A percentile compares a stretch with the other conserved stretches of the same genome.
These are phyloP conservation scores for Cryptosporidium viatorum DNA, from an alignment of 169 alveolate species.

Conservation along the genomic window DNA sequence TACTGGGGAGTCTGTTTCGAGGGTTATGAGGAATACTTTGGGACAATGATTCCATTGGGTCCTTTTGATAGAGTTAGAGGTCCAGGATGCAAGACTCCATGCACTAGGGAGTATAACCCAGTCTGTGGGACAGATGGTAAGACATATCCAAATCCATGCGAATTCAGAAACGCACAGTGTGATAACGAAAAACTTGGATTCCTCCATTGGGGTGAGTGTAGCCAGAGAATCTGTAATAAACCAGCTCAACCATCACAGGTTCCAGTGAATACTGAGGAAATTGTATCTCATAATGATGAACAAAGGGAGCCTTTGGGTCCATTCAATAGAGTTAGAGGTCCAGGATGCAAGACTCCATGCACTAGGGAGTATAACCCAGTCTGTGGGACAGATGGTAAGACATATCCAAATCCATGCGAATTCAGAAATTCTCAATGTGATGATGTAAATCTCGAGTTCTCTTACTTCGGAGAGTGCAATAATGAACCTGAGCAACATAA, in stretches of 20 bases:
- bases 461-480: slow-evolving; percentile 2
- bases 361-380: slow-evolving; percentile 29
- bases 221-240: too few species aligned
- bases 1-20: slow-evolving; percentile 47
- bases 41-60: slow-evolving; percentile 12
- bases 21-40: background rate
- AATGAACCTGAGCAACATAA: background rate
- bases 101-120: slow-evolving; percentile 37
- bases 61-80: slow-evolving; percentile 30
- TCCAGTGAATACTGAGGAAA: too few species aligned
- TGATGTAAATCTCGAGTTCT: background rate
- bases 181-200: background rate
- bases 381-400: slow-evolving; percentile 56
- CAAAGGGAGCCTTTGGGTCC: background rate
- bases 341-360: slow-evolving; percentile 34
- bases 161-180: slow-evolving; percentile 39
- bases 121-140: slow-evolving; percentile 8
- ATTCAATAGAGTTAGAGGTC: slow-evolving; percentile 26
- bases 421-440: slow-evolving; percentile 65
- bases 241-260: too few species aligned
- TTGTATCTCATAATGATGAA: too few species aligned
- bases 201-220: background rate
- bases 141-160: slow-evolving; percentile 36
- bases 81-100: slow-evolving; percentile 41
- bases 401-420: slow-evolving; percentile 31